Evolutionary conservation across 2,329 filamentous ascomycete species (phyloP).

Genomic region (Sporothrix schenckii): DNA sequence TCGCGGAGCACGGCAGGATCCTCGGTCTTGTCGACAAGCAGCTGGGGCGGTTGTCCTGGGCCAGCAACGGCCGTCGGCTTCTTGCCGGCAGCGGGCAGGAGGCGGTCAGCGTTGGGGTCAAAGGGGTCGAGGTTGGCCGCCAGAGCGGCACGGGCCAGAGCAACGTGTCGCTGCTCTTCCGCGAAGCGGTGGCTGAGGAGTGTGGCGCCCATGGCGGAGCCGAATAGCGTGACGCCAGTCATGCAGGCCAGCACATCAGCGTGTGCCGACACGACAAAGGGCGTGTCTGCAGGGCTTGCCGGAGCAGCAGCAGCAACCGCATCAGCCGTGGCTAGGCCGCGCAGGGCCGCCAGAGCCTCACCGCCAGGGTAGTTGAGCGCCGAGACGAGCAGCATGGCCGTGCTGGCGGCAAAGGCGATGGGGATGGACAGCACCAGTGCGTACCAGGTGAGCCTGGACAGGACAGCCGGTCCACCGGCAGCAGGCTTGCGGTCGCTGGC

Average conservation of each 20-base stretch:
- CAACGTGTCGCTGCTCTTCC: constrained; percentile 11
- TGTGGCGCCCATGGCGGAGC: constrained; percentile 46
- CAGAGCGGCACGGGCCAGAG: neutral
- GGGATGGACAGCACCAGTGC: constrained; percentile 64
- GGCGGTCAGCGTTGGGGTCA: neutral
- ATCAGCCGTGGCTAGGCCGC: constrained; percentile 44
- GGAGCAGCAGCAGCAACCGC: constrained; percentile 10
- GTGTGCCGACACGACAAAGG: constrained; percentile 53
- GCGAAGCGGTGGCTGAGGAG: constrained; percentile 29
- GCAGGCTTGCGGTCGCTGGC: neutral
- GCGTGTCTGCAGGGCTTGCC: constrained; percentile 36
- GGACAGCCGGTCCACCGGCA: constrained; percentile 40
- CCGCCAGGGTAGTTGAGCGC: constrained; percentile 94
- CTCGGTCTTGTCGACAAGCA: constrained; percentile 66
- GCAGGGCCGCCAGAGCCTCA: constrained; percentile 66
- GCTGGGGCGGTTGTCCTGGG: constrained; percentile 21
- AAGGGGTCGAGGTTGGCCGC: constrained; percentile 32
- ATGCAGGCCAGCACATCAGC: constrained; percentile 70
- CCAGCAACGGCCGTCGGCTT: neutral
- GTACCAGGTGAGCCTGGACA: constrained; percentile 49
- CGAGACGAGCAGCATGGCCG: constrained; percentile 73
- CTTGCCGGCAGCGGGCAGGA: constrained; percentile 5
- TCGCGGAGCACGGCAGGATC: constrained; percentile 49
- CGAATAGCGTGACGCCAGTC: constrained; percentile 70
- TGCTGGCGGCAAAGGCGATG: constrained; percentile 63